Base-by-base conservation (phyloP, 2,329 filamentous ascomycete genomes). In the Xylariaceae sp. region DNA sequence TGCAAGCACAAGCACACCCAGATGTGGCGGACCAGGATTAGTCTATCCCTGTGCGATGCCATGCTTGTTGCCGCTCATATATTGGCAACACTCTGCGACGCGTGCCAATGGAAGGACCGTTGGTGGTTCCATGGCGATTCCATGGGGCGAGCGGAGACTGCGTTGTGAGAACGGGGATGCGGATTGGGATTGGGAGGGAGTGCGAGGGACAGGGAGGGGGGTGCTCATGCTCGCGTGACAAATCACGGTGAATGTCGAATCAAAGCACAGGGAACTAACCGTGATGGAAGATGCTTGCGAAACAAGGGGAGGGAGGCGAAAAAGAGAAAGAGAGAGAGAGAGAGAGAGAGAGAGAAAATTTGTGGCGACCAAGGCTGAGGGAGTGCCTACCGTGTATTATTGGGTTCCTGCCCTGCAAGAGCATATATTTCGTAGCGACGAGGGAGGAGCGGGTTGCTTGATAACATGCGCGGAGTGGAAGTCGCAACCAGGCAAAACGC, bases 201-300 rank as follows among this genome's bases (percentile, higher is more conserved):
- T 30, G 23, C 23, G 23, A 30, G 23, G 23, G 23, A 30, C 23
- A 42, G 37, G 37, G 37, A 9, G 37, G 37, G 11, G 37, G 37
- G 9, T 42, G 37, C 8, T 13, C 9, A 8, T 42, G 11, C 37
- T 13, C 11, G 23, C 8, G 11, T 17, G 39, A 15, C 17, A 47
- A 56, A 39, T 44, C 42, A 58, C 30, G 53, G 51, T 55, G 50
- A 51, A 48, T 53, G 15, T 34, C 53, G 17, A 49, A 59, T 53
- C 17, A 37, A 51, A 49, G 15, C 4, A 9, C 11, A 18, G 30
- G 18, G 23, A 23, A 15, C 49, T 13, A 51, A 18, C 15, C 30
- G 48, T 34, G 49, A n/a, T n/a, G 49, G 49, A 35, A 51, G 30
- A 45, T n/a, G 42, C n/a, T 45, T 45, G n/a, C 42, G 42, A 45